Base-by-base conservation (phyloP, 148 eudicot species). In the Vaccinium vitisidaea region DNA sequence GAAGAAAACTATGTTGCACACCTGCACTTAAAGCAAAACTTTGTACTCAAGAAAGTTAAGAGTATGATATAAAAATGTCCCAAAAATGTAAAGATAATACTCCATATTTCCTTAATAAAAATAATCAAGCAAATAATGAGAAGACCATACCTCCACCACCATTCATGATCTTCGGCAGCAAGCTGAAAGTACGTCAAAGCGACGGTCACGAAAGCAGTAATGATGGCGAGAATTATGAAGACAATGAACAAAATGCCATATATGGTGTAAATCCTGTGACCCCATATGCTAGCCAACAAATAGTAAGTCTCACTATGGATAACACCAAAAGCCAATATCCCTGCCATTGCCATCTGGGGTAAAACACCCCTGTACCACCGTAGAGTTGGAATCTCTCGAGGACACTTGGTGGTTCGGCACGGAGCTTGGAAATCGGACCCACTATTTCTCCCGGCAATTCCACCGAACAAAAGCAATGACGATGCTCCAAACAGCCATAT, bases 151-250 rank as follows among this genome's bases (percentile, higher is more conserved):
- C 90, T 88, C 90, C 90, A 88, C 88, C 90, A 88, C 87, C 90
- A 88, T 86, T 84, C 84, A 81, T 88, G 90, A 86, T 88, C 88
- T 84, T 84, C 90, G n/a, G 88, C 90, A 75, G 90, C 87, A 55
- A 88, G 88, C 80, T 88, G 90, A 61, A 86, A 86, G 70, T 88
- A 88, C 32, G 86, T 84, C 83, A 86, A 79, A 18, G 86, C 88
- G 61, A 88, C 88, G 25, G 88, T 84, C 54, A 88, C 75, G 21
- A 88, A 88, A 8, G 87, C 90, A 56, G 90, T 88, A 8, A 86
- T 81, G 27, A 88, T 88, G 53, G 86, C 48, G 54, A 88, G 90
- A 46, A 88, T 84, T 73, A 88, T 23, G 87, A 88, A 88, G 76
- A 86, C 86, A 55, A 88, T 84, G 54, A 86, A 86, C 43, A 88